Percentiles rank a stretch among this genome's conserved stretches.
Conservation (phyloP, 2,329 filamentous ascomycete species). For the Fusarium sp. region DNA sequence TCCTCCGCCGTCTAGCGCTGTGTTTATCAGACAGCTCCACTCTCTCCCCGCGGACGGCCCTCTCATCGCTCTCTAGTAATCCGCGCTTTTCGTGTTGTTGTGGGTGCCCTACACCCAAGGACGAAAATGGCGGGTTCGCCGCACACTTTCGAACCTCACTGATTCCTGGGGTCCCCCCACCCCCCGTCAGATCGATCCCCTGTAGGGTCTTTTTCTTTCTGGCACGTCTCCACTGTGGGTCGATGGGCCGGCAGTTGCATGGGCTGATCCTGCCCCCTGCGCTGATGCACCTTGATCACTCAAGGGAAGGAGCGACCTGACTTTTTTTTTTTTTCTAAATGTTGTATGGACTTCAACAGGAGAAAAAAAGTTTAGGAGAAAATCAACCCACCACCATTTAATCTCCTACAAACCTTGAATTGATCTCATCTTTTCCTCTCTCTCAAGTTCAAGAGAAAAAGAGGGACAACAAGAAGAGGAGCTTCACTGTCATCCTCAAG, state of each 20-base stretch:
- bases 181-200: constrained; percentile 5
- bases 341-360: constrained; percentile 14
- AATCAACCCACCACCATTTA: not conserved
- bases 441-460: not conserved
- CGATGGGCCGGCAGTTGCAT: constrained; percentile 34
- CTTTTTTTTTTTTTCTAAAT: constrained; percentile 9
- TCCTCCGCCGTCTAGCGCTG: too few species aligned
- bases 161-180: too few species aligned
- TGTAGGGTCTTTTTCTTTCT: constrained; percentile 30
- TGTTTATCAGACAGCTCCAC: too few species aligned
- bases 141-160: too few species aligned
- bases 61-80: too few species aligned
- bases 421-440: not conserved
- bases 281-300: constrained; percentile 32
- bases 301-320: constrained; percentile 22
- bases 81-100: too few species aligned
- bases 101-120: too few species aligned
- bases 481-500: constrained; percentile 1
- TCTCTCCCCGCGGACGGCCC: too few species aligned
- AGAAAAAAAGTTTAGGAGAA: constrained; percentile 18
- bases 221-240: constrained; percentile 37
- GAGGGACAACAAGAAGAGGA: not conserved
- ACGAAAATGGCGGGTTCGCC: too few species aligned
- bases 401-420: not conserved
- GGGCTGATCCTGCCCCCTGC: constrained; percentile 36